Evolutionary conservation across 2,329 filamentous ascomycete species (phyloP).

Genomic region (Aspergillus pseudotamarii): DNA sequence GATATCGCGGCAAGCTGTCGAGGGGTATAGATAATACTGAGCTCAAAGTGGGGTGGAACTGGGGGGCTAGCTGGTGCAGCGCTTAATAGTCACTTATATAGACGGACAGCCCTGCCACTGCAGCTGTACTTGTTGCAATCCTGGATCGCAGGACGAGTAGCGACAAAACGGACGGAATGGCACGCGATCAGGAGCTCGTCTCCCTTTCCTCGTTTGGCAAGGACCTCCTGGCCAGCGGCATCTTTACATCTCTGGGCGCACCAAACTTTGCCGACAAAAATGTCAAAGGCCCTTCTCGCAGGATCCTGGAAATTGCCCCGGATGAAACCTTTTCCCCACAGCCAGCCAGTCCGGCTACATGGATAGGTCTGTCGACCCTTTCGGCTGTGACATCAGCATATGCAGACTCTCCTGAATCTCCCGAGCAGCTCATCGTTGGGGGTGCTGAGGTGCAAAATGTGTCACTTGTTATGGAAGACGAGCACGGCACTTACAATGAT

Average conservation of each 20-base stretch:
- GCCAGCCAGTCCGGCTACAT: not conserved
- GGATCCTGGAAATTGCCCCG: not conserved
- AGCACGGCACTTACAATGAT: not conserved
- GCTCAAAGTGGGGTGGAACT: not conserved
- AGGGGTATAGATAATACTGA: not conserved
- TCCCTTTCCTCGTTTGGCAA: not conserved
- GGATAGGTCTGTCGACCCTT: not conserved
- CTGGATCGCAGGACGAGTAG: not conserved
- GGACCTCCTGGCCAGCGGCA: not conserved
- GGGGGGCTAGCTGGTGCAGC: not conserved
- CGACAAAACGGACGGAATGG: not conserved
- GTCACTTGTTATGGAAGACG: not conserved
- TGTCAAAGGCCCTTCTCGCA: not conserved
- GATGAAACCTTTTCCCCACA: not conserved
- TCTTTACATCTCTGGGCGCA: not conserved
- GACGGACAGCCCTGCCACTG: not conserved
- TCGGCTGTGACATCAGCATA: not conserved
- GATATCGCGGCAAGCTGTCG: not conserved
- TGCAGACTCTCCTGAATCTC: not conserved
- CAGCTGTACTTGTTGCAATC: not conserved
- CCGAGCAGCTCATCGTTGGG: not conserved
- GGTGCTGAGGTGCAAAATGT: not conserved
- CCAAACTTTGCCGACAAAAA: not conserved
- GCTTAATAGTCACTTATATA: not conserved
- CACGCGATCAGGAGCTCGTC: not conserved